Evolutionary conservation across 345 rosid species (phyloP), one percentile per base, ranked within the genome.

Genomic region (Mercurialis annua): DNA sequence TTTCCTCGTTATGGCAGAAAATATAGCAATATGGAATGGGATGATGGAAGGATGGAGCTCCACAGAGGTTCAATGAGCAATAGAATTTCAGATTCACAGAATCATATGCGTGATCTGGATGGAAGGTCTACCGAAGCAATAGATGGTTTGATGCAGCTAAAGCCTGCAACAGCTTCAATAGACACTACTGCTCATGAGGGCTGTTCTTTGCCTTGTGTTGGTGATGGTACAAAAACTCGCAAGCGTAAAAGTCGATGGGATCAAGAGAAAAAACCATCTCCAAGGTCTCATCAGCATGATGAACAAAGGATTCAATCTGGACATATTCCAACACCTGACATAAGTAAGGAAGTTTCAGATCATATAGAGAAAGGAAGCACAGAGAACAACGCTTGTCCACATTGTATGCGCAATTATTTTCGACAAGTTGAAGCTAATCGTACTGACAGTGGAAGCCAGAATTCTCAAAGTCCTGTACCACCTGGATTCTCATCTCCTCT

Each of bases 171-270:
- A 69, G 63, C 86, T 71, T 67, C 81, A 20, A 77, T 64, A 49
- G 78, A 71, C 67, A 66, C 80, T 67, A 78, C 86, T 59, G 69
- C 64, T 64, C 78, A 76, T 50, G 92, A 83, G 60, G 66, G 49
- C 56, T 66, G 73, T 50, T 71, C 81, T 54, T 76, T 71, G 38
- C 73, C 86, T 38, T 78, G 71, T 68, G 50, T 71, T 17, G 81
- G 70, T 65, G 76, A 71, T 59, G 77, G 76, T 23, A 66, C 73
- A 38, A 80, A 58, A 79, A 75, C 66, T 54, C 92, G 96, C 61
- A 94, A 92, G 83, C 97, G 97, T 70, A 94, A 94, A 87, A 91
- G 89, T 72, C 87, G 99, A 73, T 94, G 99, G 99, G 99, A 94
- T 84, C 96, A 90, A 6, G 69, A 73, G 42, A 74, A 59, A 66